Base-by-base conservation (phyloP, 495 filamentous ascomycete genomes). In the Wilcoxina mikolae region DNA sequence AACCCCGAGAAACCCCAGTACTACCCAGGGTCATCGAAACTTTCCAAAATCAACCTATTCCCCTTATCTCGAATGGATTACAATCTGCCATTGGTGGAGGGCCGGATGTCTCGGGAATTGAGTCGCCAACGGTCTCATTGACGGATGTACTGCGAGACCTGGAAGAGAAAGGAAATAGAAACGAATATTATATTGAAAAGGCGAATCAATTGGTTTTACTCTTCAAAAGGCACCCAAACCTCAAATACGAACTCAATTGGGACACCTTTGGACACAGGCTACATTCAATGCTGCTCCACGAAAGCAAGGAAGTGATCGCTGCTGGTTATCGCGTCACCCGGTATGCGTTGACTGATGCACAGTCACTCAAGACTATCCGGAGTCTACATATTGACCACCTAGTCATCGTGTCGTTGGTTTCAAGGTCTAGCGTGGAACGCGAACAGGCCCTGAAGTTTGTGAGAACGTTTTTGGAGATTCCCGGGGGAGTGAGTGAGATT, bases 391-490 rank as follows among this genome's bases (percentile, higher is more conserved):
- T 90, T 2, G 91, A 98, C 66, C 85, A 88, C 62, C 73, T 96
- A 3, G 51, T 38, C 23, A 24, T 54, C 24, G 22, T 54, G 18
- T 54, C 51, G 10, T n/a, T 54, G 24, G 51, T 45, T 10, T 83
- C 85, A 65, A 95, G 94, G 65, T 83, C 90, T 10, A 91, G 87
- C 65, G 86, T 98, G 42, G 91, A 98, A 70, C 80, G 91, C 44
- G 91, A 98, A 66, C 91, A 98, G 68, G 91, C 91, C 0, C 68
- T 98, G 58, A 98, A 98, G 66, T 95, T 98, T 69, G 85, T 95
- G 23, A 78, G 91, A 54, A 86, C 88, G 4, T 98, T 98, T 67
- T 72, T 98, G 23, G 93, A 96, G 58, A 86, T 98, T 60, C 94
- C 95, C 64, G 87, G 86, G 58, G 91, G 91, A 12, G 83, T 93